Base-by-base conservation (phyloP, 2,329 filamentous ascomycete genomes). In the Botrytis fragariae region DNA sequence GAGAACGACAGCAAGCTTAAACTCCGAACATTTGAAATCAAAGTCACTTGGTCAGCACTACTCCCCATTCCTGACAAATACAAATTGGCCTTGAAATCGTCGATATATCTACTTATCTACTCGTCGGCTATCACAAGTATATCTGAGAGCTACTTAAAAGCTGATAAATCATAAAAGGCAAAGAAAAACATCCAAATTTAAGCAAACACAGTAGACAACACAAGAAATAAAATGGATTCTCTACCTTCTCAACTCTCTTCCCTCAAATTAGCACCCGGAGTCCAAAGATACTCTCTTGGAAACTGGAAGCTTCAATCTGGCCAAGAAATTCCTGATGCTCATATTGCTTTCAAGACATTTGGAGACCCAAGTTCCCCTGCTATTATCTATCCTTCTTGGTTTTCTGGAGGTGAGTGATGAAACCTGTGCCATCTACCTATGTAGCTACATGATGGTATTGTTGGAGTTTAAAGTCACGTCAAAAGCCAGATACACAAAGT, bases 381-480 rank as follows among this genome's bases (percentile, higher is more conserved):
- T 3, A 88, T 95, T 73, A 87, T 95, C 74, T 95, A 95, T 79
- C 93, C 92, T 3, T 90, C 90, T 3, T 95, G 92, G 92, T 95
- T 90, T 80, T 90, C 89, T 25, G 90, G 90, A 74, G 76, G 86
- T 88, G 80, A 69, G 85, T 81, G 54, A 35, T n/a, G 25, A 20
- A 37, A 18, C 14, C 20, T 14, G 22, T 0, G 14, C 35, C 22
- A 61, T 18, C 1, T 48, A 45, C 25, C 8, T 12, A 29, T 42
- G 22, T 35, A 16, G 25, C 20, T 22, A n/a, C 25, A 22, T 29
- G 12, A 22, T 14, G 3, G 16, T 8, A 32, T 22, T 10, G 3
- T 20, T 4, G 44, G 8, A 12, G 45, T 44, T 4, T 14, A 18
- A 9, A 29, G 9, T 25, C 35, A 42, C n/a, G 10, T 68, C 14